Evolutionary conservation across 2,329 filamentous ascomycete genomes (phyloP).

Genomic region (Cladosporium phlei): DNA sequence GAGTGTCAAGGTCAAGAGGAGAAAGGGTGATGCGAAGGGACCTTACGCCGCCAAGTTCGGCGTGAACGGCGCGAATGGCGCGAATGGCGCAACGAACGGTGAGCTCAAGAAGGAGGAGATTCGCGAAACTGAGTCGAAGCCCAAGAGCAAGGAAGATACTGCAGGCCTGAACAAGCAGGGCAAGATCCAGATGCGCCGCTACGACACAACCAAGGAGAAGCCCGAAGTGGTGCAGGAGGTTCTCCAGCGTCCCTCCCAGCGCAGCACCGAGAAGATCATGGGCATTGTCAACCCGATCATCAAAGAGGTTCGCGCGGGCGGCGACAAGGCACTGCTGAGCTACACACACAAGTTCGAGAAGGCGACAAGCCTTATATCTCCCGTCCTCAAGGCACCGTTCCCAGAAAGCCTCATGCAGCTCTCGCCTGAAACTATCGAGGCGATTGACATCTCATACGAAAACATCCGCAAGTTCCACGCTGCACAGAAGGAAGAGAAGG

Average conservation of each 20-base stretch:
- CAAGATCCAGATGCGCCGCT: conserved; percentile 77
- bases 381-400: conserved; percentile 87
- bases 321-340: conserved; percentile 81
- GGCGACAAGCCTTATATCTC: conserved; percentile 82
- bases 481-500: conserved; percentile 79
- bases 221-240: conserved; percentile 64
- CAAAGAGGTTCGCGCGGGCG: conserved; percentile 73
- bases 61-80: conserved; percentile 37
- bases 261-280: conserved; percentile 89
- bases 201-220: conserved; percentile 62
- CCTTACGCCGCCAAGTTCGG: conserved; percentile 84
- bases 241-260: conserved; percentile 85
- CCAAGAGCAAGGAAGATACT: conserved; percentile 49
- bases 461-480: conserved; percentile 94
- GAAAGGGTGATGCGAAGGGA: conserved; percentile 89
- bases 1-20: conserved; percentile 88
- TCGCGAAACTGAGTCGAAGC: conserved; percentile 50
- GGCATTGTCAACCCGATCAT: conserved; percentile 89
- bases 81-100: conserved; percentile 20
- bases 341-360: conserved; percentile 99
- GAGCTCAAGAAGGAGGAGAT: conserved; percentile 35
- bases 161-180: conserved; percentile 44
- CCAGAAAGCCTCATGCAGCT: conserved; percentile 80
- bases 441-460: conserved; percentile 90
- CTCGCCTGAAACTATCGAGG: conserved; percentile 73